Evolutionary conservation across 163 green algal genomes (phyloP).

Genomic region (Scenedesmus sp.): DNA sequence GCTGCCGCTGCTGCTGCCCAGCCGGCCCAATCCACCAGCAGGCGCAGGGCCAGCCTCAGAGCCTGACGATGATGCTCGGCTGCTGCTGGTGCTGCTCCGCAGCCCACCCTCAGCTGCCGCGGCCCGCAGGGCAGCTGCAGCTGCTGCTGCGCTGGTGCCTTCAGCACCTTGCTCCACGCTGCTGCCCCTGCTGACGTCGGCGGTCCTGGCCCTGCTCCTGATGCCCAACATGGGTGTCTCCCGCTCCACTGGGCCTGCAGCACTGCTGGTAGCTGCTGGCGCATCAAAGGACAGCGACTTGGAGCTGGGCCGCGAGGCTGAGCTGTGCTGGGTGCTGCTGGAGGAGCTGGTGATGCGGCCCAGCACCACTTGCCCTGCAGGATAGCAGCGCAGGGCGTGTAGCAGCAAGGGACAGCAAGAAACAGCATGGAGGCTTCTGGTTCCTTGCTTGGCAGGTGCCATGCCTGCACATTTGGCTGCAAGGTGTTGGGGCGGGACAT

Average conservation of each 20-base stretch:
- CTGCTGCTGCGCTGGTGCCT: not conserved
- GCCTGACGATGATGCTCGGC: not conserved
- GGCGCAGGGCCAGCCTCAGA: not conserved
- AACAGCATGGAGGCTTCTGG: not conserved
- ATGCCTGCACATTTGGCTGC: not conserved
- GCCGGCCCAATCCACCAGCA: not conserved
- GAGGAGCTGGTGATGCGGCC: constrained; percentile 35
- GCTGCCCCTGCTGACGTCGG: not conserved
- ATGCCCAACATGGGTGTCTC: constrained; percentile 14
- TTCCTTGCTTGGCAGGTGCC: not conserved
- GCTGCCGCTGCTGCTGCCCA: not conserved
- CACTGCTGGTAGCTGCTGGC: not conserved
- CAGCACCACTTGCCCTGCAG: constrained; percentile 42
- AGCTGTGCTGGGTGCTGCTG: constrained; percentile 18
- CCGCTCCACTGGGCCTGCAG: not conserved
- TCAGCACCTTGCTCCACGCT: not conserved
- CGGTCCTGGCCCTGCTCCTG: constrained; percentile 3
- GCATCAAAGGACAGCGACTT: constrained; percentile 1
- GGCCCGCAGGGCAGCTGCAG: not conserved
- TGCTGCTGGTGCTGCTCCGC: constrained; percentile 1
- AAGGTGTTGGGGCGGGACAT: too few relatives aligned
- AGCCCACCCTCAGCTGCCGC: not conserved
- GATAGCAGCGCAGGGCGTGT: constrained; percentile 17
- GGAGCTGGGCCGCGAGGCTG: constrained; percentile 16
- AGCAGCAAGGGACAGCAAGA: not conserved